phyloP scores from a whole-genome alignment of 192 early-diverging fungal genomes.

The Backusella sp. region DNA sequence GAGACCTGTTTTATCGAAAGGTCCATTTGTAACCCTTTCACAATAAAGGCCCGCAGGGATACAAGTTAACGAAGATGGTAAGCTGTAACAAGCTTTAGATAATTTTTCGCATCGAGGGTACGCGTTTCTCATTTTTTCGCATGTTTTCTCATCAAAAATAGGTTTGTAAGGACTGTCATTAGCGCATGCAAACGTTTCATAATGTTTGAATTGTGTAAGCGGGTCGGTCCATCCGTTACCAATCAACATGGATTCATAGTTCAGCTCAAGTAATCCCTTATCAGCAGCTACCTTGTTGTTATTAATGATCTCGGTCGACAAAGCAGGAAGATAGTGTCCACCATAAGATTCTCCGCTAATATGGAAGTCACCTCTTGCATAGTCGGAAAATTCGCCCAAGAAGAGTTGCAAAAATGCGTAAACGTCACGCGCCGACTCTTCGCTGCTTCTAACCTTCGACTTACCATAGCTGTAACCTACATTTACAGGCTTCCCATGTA shows the following conservation, averaged over 20 bases:
- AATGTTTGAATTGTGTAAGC: constrained; percentile 83
- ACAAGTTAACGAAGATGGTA: constrained; percentile 74
- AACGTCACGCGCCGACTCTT: constrained; percentile 80
- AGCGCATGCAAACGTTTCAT: constrained; percentile 74
- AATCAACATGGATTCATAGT: constrained; percentile 75
- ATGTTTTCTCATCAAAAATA: constrained; percentile 70
- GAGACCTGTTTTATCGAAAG: constrained; percentile 13
- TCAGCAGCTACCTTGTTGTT: constrained; percentile 55
- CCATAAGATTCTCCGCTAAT: constrained; percentile 79
- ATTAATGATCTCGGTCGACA: constrained; percentile 74
- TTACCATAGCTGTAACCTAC: constrained; percentile 90
- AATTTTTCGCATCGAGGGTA: constrained; percentile 75
- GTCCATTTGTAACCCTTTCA: background rate
- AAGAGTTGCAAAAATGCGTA: constrained; percentile 94
- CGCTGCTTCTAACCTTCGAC: constrained; percentile 64
- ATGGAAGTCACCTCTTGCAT: constrained; percentile 74
- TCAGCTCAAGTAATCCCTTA: constrained; percentile 38
- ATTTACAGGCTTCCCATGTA: constrained; percentile 63
- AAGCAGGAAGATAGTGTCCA: constrained; percentile 94
- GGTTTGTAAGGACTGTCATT: constrained; percentile 57
- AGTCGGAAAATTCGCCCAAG: constrained; percentile 84
- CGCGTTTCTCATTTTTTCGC: constrained; percentile 72
- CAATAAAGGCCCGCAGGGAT: constrained; percentile 63
- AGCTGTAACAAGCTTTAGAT: constrained; percentile 84
- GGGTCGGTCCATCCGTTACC: constrained; percentile 93